A percentile compares a stretch with the other conserved stretches of the same genome.
Evolutionary conservation across 164 flowering plant genomes (phyloP).

Genomic region (Malania oleifera): DNA sequence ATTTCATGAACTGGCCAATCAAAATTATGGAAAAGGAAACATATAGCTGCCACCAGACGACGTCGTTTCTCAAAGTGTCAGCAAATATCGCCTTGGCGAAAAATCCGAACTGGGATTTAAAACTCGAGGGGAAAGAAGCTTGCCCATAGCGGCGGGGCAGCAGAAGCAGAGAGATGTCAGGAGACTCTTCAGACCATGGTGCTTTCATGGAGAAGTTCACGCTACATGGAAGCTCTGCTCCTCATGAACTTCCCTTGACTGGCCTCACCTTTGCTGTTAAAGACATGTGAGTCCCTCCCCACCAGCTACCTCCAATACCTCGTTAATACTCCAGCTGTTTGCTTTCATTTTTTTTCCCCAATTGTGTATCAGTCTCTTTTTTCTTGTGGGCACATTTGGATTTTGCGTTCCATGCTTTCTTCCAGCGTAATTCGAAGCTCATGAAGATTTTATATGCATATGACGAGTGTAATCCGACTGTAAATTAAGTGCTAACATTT

Average conservation of each 20-base stretch:
- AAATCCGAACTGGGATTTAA: too few relatives aligned
- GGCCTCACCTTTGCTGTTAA: constrained; percentile 85
- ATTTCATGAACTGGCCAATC: too few relatives aligned
- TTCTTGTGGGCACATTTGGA: too few relatives aligned
- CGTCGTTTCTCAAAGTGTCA: too few relatives aligned
- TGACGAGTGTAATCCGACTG: neutral
- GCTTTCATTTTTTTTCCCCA: neutral
- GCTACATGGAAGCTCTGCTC: constrained; percentile 35
- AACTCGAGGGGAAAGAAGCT: too few relatives aligned
- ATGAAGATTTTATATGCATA: neutral
- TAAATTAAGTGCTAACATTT: neutral
- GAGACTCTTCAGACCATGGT: constrained; percentile 49
- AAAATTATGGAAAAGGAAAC: too few relatives aligned
- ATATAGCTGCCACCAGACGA: too few relatives aligned
- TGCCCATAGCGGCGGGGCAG: constrained; percentile 10
- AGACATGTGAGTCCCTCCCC: constrained; percentile 55
- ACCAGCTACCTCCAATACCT: neutral
- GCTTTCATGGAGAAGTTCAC: constrained; percentile 74
- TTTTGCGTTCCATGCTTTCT: too few relatives aligned
- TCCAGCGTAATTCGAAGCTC: too few relatives aligned
- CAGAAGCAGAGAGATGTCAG: constrained; percentile 20
- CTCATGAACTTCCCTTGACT: constrained; percentile 44
- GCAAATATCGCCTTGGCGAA: too few relatives aligned
- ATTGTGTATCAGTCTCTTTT: neutral
- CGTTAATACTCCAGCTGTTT: too few relatives aligned